Percentiles rank a stretch among this genome's conserved stretches.
phyloP scores from a whole-genome alignment of 768 basidiomycete genomes.

The Pleurotus citrinopileatus region DNA sequence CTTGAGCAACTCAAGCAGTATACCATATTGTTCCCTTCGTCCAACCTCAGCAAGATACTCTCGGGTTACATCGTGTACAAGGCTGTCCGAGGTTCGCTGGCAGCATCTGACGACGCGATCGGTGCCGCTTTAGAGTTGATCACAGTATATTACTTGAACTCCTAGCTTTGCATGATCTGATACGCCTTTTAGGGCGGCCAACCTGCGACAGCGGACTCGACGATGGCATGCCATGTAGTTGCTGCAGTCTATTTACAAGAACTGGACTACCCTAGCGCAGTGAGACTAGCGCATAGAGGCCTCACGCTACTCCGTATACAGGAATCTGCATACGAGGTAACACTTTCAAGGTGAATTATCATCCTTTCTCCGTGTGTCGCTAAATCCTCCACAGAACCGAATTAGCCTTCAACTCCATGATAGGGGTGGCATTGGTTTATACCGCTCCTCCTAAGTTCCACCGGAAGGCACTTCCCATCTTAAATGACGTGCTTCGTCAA shows the following conservation, averaged over 20 bases:
- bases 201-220: conserved; percentile 59
- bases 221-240: conserved; percentile 66
- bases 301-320: conserved; percentile 50
- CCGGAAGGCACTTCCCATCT: conserved; percentile 64
- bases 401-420: conserved; percentile 64
- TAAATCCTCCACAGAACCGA: conserved; percentile 43
- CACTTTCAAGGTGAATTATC: conserved; percentile 38
- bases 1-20: conserved; percentile 54
- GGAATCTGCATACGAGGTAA: conserved; percentile 57
- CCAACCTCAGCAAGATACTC: conserved; percentile 54
- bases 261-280: conserved; percentile 70
- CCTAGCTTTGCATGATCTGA: conserved; percentile 6
- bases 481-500: conserved; percentile 66
- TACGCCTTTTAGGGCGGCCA: conserved; percentile 1
- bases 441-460: conserved; percentile 91
- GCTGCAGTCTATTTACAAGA: conserved; percentile 65
- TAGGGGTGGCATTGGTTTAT: conserved; percentile 80
- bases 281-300: conserved; percentile 70
- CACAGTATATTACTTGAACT: conserved; percentile 20
- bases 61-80: conserved; percentile 67
- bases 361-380: background rate
- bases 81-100: conserved; percentile 31
- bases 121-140: conserved; percentile 17
- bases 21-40: conserved; percentile 61
- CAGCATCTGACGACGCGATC: conserved; percentile 38